Evolutionary conservation across 202 grass and related monocot genomes (phyloP), one percentile per base, ranked within the genome.

Genomic region (Alloteropsis angusta): DNA sequence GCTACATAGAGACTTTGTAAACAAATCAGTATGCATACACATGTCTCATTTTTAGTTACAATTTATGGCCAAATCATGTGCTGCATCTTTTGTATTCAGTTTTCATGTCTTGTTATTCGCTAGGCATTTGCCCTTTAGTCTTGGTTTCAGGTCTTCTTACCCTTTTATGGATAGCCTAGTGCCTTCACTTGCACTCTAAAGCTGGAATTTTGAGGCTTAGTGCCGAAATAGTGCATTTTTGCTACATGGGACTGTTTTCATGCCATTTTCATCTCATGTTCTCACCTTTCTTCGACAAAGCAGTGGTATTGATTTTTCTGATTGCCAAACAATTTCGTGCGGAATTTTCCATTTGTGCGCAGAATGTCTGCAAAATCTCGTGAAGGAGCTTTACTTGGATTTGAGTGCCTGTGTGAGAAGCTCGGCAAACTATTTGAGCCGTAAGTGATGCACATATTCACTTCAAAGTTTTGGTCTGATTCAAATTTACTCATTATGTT

Each of bases 361-460:
- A 98, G 95, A 86, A 92, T 77, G 74, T 90, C 87, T 48, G 95
- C 95, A 67, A 98, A 94, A 85, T 90, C 92, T 80, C 95, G 95
- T 63, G 95, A 98, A 90, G 95, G 95, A 77, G 92, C 89, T 62
- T 90, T 98, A 71, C 95, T 98, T 86, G 95, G 92, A 85, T 98
- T 98, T 79, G 95, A 98, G 76, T 98, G 95, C 76, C 79, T 98
- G 19, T 98, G 95, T 73, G 95, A 98, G 73, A 98, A 98, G 81
- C 92, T 98, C 18, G 92, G 95, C 61, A 92, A 53, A 87, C 79
- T 98, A 83, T 98, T 98, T 85, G 95, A 98, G 72, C 95, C 95
- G 95, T 98, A 86, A 98, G 95, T 94, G 78, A 57, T 44, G 71
- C 44, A 56, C 26, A 6, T 39, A 15, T 64, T 87, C 44, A 30